A percentile compares a stretch with the other conserved stretches of the same genome.
Conservation (phyloP, 345 rosid species). For the Lepidium aucheri region DNA sequence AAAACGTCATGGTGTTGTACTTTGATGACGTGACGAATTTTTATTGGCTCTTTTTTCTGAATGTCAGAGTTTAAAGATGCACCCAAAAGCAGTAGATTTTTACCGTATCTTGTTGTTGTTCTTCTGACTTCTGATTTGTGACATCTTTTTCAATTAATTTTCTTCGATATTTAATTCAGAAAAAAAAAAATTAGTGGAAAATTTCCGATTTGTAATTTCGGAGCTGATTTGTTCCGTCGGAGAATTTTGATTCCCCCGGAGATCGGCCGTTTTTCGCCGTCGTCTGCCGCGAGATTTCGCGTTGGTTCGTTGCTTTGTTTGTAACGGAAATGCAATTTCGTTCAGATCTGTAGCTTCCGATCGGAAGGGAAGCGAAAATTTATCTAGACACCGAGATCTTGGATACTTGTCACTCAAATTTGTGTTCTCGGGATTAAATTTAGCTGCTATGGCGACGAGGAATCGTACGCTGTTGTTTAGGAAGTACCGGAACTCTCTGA, state of each 20-base stretch:
- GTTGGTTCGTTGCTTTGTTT: not conserved
- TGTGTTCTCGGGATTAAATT: not conserved
- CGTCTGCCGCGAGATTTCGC: not conserved
- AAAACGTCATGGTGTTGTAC: slow-evolving; percentile 7
- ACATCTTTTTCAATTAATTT: not conserved
- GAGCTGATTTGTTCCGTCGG: not conserved
- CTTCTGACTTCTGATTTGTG: not conserved
- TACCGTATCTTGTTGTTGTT: not conserved
- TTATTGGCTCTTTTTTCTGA: not conserved
- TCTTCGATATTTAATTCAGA: not conserved
- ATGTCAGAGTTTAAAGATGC: not conserved
- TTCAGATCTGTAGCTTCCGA: slow-evolving; percentile 33
- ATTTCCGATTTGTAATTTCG: slow-evolving; percentile 4
- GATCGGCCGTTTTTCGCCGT: not conserved
- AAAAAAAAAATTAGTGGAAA: not conserved
- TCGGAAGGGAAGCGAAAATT: slow-evolving; percentile 1
- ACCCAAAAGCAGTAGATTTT: not conserved
- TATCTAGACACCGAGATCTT: not conserved
- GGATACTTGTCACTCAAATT: not conserved
- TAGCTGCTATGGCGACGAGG: slow-evolving; percentile 67
- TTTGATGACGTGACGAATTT: not conserved
- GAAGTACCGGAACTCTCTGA: slow-evolving; percentile 81
- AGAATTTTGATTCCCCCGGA: not conserved
- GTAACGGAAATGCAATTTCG: slow-evolving; percentile 3
- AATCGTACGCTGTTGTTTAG: slow-evolving; percentile 61